Evolutionary conservation across 495 filamentous ascomycete species (phyloP).

Genomic region (Neurospora sublineolata): DNA sequence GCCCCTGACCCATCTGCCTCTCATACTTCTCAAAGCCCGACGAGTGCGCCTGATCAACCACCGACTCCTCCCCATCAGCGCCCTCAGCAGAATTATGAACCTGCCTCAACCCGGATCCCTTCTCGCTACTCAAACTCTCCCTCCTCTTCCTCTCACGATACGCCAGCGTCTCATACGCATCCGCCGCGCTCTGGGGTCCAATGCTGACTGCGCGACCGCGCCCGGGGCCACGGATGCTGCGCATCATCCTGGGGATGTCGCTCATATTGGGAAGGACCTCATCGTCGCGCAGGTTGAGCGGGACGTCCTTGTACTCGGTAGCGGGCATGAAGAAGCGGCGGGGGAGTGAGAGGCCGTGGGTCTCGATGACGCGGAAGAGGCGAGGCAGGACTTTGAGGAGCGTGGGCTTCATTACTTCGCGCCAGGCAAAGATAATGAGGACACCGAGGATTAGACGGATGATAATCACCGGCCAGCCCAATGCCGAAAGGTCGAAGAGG

Average conservation of each 20-base stretch:
- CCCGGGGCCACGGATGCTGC: constrained; percentile 65
- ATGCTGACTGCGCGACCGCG: constrained; percentile 73
- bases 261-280: constrained; percentile 77
- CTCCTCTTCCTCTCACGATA: constrained; percentile 72
- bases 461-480: constrained; percentile 45
- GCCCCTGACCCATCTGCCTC: constrained; percentile 49
- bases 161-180: constrained; percentile 93
- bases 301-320: constrained; percentile 80
- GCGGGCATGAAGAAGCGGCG: constrained; percentile 83
- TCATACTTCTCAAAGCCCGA: constrained; percentile 22
- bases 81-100: constrained; percentile 3
- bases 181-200: constrained; percentile 87
- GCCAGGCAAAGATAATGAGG: constrained; percentile 73
- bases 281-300: constrained; percentile 63
- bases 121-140: constrained; percentile 48
- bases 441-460: constrained; percentile 69
- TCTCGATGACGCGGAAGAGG: constrained; percentile 76
- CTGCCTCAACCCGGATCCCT: constrained; percentile 10
- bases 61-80: constrained; percentile 7
- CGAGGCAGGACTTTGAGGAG: constrained; percentile 70
- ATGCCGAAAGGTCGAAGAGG: constrained; percentile 48
- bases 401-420: constrained; percentile 73
- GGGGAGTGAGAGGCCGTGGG: constrained; percentile 63
- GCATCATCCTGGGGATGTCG: constrained; percentile 68
- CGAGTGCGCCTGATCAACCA: constrained; percentile 4